Percentiles rank a stretch among this genome's conserved stretches.
phyloP scores from a whole-genome alignment of 2,329 filamentous ascomycete genomes.

The Beauveria sp. region DNA sequence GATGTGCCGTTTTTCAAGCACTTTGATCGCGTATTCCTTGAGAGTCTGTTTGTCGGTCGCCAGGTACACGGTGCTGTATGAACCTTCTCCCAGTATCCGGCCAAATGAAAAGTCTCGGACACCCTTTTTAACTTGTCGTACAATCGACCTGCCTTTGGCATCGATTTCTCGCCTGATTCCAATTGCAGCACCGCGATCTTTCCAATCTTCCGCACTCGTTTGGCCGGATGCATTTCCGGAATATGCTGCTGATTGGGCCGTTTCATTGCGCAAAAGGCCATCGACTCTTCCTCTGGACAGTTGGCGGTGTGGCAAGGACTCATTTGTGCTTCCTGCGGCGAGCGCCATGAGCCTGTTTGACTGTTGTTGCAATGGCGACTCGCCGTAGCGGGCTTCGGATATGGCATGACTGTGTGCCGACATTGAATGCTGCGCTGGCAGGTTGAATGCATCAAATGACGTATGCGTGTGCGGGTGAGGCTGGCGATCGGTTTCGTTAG shows the following conservation, averaged over 20 bases:
- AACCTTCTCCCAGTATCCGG: constrained; percentile 84
- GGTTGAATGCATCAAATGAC: not conserved
- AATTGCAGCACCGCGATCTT: constrained; percentile 87
- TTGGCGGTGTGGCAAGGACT: constrained; percentile 44
- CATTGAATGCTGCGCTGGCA: not conserved
- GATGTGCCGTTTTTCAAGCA: constrained; percentile 95
- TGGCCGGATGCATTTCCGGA: constrained; percentile 18
- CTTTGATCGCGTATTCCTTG: constrained; percentile 97
- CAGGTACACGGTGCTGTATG: constrained; percentile 92
- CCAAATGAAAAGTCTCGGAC: constrained; percentile 96
- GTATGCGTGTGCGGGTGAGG: not conserved
- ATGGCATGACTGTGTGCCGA: not conserved
- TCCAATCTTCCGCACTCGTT: constrained; percentile 68
- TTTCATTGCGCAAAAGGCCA: not conserved
- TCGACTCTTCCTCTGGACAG: not conserved
- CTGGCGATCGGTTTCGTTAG: not conserved
- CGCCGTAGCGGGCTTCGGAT: constrained; percentile 14
- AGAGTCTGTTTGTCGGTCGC: constrained; percentile 89
- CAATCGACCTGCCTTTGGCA: constrained; percentile 70
- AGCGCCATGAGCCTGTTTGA: not conserved
- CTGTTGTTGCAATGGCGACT: constrained; percentile 8
- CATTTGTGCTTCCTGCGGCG: constrained; percentile 17
- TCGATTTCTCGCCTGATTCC: constrained; percentile 77
- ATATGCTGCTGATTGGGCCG: not conserved
- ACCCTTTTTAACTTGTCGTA: constrained; percentile 87